Evolutionary conservation across 495 filamentous ascomycete species (phyloP), one percentile per base, ranked within the genome.

Genomic region (Poronia punctata): DNA sequence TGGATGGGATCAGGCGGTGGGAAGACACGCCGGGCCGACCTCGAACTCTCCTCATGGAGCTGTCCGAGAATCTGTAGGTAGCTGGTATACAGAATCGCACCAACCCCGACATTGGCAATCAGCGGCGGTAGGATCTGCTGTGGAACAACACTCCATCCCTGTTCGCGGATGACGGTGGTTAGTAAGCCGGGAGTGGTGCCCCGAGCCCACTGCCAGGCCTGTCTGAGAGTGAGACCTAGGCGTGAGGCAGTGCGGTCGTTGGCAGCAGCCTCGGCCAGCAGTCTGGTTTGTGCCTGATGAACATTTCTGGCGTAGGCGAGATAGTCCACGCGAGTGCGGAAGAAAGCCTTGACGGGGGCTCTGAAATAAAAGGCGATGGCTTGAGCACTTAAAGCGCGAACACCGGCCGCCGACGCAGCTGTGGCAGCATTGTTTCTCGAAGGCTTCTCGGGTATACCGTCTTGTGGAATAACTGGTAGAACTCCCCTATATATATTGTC

Each of bases 61-160:
- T 57, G 50, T 11, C 80, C 82, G 11, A 95, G 71, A 28, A 81
- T 76, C 49, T 92, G 85, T 21, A 95, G 79, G 52, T 95, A 95
- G 25, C 78, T 80, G 11, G 88, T 93, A 56, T 95, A 95, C 5
- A 95, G 72, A 7, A 94, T 74, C 15, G 85, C 87, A 11, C 88
- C 88, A 42, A 94, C 78, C 3, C 78, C 85, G 12, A 86, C 79
- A 61, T 95, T 95, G 23, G 88, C 88, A 24, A 94, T 60, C 21
- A 95, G 64, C 32, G 88, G 88, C 35, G 88, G 88, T 14, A 95
- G 70, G 15, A 94, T 78, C 64, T 95, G 87, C 45, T 90, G 82
- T 1, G 88, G 88, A 34, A 95, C 78, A 45, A 94, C 86, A 19
- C 73, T 68, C 88, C 88, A 95, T 27, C 88, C 88, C 43, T 92